phyloP scores from a whole-genome alignment of 495 filamentous ascomycete genomes.

The Penicillium maclennaniae region DNA sequence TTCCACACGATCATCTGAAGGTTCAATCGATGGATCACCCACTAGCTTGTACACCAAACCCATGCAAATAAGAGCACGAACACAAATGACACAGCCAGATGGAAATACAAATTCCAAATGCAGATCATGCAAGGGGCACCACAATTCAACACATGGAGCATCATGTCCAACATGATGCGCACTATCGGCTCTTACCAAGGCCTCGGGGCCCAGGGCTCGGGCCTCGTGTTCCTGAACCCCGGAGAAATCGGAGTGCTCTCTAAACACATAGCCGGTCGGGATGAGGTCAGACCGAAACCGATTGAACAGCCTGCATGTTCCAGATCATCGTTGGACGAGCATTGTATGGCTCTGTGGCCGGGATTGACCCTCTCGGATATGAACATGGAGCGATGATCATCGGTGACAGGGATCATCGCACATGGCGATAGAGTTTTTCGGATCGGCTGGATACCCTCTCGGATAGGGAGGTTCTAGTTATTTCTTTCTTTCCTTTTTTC shows the following conservation, averaged over 20 bases:
- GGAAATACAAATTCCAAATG: too few relatives aligned
- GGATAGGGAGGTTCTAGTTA: neutral
- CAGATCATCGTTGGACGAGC: too few relatives aligned
- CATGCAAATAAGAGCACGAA: too few relatives aligned
- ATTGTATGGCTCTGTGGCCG: too few relatives aligned
- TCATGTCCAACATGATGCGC: neutral
- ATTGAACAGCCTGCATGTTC: conserved; percentile 2
- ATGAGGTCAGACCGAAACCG: too few relatives aligned
- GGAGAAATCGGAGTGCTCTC: neutral
- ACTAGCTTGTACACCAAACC: neutral
- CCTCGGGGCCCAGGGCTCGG: too few relatives aligned
- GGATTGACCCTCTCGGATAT: too few relatives aligned
- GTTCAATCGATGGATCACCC: neutral
- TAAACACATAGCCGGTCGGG: too few relatives aligned
- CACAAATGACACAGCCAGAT: too few relatives aligned
- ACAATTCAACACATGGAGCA: neutral
- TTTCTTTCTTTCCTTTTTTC: too few relatives aligned
- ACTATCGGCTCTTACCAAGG: conserved; percentile 1
- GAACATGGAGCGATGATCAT: neutral
- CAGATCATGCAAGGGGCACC: neutral
- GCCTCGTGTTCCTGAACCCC: conserved; percentile 5
- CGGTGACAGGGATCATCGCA: conserved; percentile 5
- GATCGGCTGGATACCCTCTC: conserved; percentile 2
- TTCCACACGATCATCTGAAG: neutral
- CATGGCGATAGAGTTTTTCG: conserved; percentile 11